These are phyloP conservation scores for Lumnitzera racemosa DNA, from an alignment of 345 rosid genomes.

Conservation along the genomic window DNA sequence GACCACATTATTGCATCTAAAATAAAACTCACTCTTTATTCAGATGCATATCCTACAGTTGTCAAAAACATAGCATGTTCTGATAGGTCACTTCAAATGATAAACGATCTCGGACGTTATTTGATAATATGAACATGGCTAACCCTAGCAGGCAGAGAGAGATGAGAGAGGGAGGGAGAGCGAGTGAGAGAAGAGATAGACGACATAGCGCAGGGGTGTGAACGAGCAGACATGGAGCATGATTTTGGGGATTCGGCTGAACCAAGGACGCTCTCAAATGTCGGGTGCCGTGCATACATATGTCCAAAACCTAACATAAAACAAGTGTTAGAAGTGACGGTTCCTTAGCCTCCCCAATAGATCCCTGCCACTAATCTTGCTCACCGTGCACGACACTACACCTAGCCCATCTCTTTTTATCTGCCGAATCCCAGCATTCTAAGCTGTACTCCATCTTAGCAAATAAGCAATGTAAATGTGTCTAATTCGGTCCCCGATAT, in stretches of 20 bases:
- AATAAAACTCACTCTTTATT: too few species aligned
- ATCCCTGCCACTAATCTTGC: constrained; percentile 1
- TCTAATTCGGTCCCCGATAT: neutral
- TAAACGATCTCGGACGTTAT: too few species aligned
- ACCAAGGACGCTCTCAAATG: constrained; percentile 41
- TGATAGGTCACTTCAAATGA: too few species aligned
- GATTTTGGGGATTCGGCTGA: constrained; percentile 38
- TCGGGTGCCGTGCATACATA: constrained; percentile 41
- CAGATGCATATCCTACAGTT: too few species aligned
- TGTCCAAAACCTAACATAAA: constrained; percentile 18
- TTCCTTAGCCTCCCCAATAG: constrained; percentile 17
- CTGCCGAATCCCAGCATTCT: constrained; percentile 24
- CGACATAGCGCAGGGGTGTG: neutral
- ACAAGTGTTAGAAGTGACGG: constrained; percentile 31
- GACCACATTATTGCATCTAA: too few species aligned
- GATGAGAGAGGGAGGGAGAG: too few species aligned
- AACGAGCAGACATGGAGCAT: constrained; percentile 34
- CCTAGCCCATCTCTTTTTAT: constrained; percentile 18
- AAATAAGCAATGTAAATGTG: neutral
- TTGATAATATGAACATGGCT: too few species aligned
- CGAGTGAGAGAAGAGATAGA: too few species aligned
- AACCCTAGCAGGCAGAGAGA: too few species aligned
- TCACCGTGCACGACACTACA: constrained; percentile 11
- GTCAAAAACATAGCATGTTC: too few species aligned
- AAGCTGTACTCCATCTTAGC: constrained; percentile 31